Conservation (phyloP, 306 rosid species). For the Cajanus cajan region DNA sequence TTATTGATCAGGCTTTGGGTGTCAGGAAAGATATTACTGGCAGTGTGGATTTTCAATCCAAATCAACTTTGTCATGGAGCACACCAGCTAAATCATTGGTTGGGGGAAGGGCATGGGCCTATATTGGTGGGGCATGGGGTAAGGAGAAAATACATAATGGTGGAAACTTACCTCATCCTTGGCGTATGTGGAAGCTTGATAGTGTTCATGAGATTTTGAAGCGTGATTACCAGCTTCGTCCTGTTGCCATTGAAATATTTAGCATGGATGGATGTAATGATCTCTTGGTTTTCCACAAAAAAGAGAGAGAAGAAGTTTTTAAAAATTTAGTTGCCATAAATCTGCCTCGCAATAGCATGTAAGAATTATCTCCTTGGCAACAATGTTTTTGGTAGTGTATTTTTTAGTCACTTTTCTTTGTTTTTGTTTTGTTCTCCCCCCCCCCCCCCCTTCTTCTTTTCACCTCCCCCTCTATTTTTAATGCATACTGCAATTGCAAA, state of each 20-base stretch:
- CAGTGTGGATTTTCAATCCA: constrained; percentile 79
- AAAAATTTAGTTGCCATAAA: constrained; percentile 87
- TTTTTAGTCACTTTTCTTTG: neutral
- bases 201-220: constrained; percentile 98
- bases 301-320: constrained; percentile 96
- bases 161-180: constrained; percentile 87
- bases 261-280: constrained; percentile 99
- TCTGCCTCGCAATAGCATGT: constrained; percentile 99
- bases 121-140: constrained; percentile 99
- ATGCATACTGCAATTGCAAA: neutral
- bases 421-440: no score
- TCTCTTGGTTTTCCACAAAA: constrained; percentile 97
- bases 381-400: constrained; percentile 20
- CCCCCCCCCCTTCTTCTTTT: no score
- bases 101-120: constrained; percentile 99
- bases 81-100: constrained; percentile 58
- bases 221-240: constrained; percentile 99
- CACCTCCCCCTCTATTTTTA: no score
- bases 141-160: constrained; percentile 81
- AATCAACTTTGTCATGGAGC: constrained; percentile 74
- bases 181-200: constrained; percentile 99
- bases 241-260: constrained; percentile 98
- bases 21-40: constrained; percentile 77
- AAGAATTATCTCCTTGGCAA: constrained; percentile 31
- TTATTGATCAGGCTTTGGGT: constrained; percentile 97